These are phyloP conservation scores for Aspergillus ochraceus DNA, from an alignment of 2,329 filamentous ascomycete genomes.

Conservation along the genomic window DNA sequence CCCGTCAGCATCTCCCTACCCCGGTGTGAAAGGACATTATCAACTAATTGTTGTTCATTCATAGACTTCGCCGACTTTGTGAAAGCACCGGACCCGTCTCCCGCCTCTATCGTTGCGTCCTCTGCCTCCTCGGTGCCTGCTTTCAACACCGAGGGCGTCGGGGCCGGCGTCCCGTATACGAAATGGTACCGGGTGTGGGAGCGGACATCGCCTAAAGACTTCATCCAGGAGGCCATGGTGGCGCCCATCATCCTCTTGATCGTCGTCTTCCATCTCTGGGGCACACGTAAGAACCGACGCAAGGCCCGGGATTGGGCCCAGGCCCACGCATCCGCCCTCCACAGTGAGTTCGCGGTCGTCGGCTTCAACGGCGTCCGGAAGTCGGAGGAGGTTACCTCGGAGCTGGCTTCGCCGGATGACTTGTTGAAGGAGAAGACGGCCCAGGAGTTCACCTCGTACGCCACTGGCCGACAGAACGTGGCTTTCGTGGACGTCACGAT, in stretches of 20 bases:
- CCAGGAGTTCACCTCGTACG: slow-evolving; percentile 84
- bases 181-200: slow-evolving; percentile 98
- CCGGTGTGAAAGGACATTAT: background rate
- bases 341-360: slow-evolving; percentile 81
- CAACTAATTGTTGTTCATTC: background rate
- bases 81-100: slow-evolving; percentile 67
- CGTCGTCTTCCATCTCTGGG: slow-evolving; percentile 76
- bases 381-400: slow-evolving; percentile 40
- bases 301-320: slow-evolving; percentile 80
- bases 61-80: slow-evolving; percentile 95
- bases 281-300: slow-evolving; percentile 73
- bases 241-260: slow-evolving; percentile 72
- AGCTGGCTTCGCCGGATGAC: slow-evolving; percentile 53
- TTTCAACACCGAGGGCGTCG: slow-evolving; percentile 49
- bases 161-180: slow-evolving; percentile 67
- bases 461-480: slow-evolving; percentile 86
- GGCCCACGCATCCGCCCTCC: slow-evolving; percentile 69
- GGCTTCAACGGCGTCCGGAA: slow-evolving; percentile 67
- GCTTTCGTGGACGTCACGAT: slow-evolving; percentile 87
- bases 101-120: slow-evolving; percentile 48
- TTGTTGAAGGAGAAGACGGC: slow-evolving; percentile 83
- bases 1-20: background rate
- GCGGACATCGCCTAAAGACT: slow-evolving; percentile 79
- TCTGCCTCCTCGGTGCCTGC: slow-evolving; percentile 39
- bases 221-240: slow-evolving; percentile 82